Evolutionary conservation across 306 rosid genomes (phyloP), one percentile per base, ranked within the genome.

Genomic region (Dalbergia cultrata): DNA sequence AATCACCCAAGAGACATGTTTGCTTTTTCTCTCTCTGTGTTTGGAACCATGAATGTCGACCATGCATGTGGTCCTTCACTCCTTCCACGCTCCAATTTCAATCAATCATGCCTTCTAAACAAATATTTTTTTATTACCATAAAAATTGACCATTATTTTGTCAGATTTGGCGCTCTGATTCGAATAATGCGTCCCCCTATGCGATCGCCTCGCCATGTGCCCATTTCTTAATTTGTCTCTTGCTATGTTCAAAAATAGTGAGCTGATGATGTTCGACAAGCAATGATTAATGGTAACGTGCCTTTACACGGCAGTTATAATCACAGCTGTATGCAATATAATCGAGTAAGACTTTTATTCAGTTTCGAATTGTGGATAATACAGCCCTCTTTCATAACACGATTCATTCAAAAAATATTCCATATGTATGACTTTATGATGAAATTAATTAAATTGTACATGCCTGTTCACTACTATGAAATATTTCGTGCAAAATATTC

Each of bases 271-370:
- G 31, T 26, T 26, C 31, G 10, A 33, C 34, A 52, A 13, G 18
- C 67, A 22, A 74, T 43, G 26, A 74, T 74, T 74, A 2, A 41
- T 16, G 7, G 11, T 22, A 21, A 41, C 57, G 26, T 59, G 31
- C 69, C 56, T 14, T 74, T 53, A 18, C 50, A 17, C 7, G 9
- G 44, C 13, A 34, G 6, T 3, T 44, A 21, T 67, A 34, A 72
- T 54, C 77, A 58, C 41, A 57, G 78, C 78, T 73, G 78, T 73
- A 58, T 58, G 53, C 67, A 58, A 39, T 52, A 49, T 26, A 4
- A 53, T 71, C 16, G 22, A n/a, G 33, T 12, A 53, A 11, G 3
- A 71, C 26, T 5, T 5, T 70, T 70, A 5, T 4, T 70, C 26
- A 2, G n/a, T 49, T 43, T 26, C 8, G 8, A 35, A 69, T 14